A percentile compares a stretch with the other conserved stretches of the same genome.
phyloP scores from a whole-genome alignment of 1,284 basidiomycete species.

The Amylostereum areolatum region DNA sequence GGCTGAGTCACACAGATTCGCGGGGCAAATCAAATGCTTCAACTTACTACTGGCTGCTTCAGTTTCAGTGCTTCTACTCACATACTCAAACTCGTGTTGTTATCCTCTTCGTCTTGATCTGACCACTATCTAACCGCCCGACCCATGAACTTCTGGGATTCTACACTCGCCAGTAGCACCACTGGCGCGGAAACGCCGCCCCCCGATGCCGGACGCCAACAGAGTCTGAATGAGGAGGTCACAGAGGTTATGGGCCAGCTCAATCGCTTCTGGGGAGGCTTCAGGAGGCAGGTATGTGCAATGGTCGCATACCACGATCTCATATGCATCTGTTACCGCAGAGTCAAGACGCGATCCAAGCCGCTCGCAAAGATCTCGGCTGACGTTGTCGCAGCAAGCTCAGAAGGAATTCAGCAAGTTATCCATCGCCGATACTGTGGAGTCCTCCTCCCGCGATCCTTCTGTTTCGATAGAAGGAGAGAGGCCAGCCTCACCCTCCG shows the following conservation, averaged over 20 bases:
- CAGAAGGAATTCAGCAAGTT: slow-evolving; percentile 10
- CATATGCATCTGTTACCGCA: slow-evolving; percentile 23
- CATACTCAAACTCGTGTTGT: no score
- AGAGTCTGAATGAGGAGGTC: slow-evolving; percentile 80
- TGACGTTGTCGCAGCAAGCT: slow-evolving; percentile 9
- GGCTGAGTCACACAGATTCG: no score
- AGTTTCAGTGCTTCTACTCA: no score
- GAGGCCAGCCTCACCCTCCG: slow-evolving; percentile 7
- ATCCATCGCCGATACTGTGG: background rate
- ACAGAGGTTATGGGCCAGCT: slow-evolving; percentile 79
- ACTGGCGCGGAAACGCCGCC: slow-evolving; percentile 42
- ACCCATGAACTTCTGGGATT: slow-evolving; percentile 71
- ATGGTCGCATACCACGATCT: background rate
- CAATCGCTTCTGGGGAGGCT: slow-evolving; percentile 84
- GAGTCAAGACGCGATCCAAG: slow-evolving; percentile 71
- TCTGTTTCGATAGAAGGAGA: slow-evolving; percentile 5
- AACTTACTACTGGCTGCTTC: no score
- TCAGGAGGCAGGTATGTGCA: slow-evolving; percentile 73
- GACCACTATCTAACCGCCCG: background rate
- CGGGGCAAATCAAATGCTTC: no score
- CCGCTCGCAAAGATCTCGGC: slow-evolving; percentile 72
- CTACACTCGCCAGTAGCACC: slow-evolving; percentile 29
- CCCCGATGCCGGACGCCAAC: slow-evolving; percentile 34
- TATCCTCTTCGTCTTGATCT: background rate
- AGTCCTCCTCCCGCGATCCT: slow-evolving; percentile 1